Evolutionary conservation across 108 stramenopile species (phyloP), one percentile per base, ranked within the genome.

Genomic region (Schizochytrium sp.): DNA sequence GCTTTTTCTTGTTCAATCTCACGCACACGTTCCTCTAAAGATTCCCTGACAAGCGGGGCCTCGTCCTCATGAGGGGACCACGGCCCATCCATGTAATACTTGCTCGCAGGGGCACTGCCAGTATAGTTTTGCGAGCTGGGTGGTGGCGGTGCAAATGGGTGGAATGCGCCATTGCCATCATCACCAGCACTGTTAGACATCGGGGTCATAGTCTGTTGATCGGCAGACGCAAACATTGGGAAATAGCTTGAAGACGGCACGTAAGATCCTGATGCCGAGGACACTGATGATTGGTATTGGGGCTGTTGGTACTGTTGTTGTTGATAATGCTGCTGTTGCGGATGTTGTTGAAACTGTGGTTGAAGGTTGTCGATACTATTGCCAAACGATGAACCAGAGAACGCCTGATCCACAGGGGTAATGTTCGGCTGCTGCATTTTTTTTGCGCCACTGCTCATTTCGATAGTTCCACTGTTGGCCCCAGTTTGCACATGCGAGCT

Each of bases 1-100:
- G 49, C 76, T 53, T 83, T 83, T 83, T 83, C 76, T 47, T 53
- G 76, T 53, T 49, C 76, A 2, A 83, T 83, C 15, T 83, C 76
- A 8, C 53, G 47, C 1, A 40, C 76, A 8, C 76, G 3, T n/a
- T 83, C 76, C 76, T 83, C 76, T n/a, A 83, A 40, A 5, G 76
- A 83, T 28, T 83, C 76, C 15, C 3, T 47, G 50, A 83, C 76
- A 10, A 83, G 53, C 0, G 50, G 47, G 15, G 76, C 76, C 76
- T 83, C 76, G 53, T 49, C 50, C 15, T 12, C 76, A 38, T 55
- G 76, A n/a, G 76, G 76, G 15, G 50, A 55, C 76, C 76, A 83
- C 76, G 64, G 64, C 64, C 64, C 64, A 15, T 15, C 28, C 42
- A 10, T 7, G 12, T 38, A 12, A 38, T 38, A 12, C 64, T 44